Base-by-base conservation (phyloP, 164 flowering plant genomes). In the Piper longum region DNA sequence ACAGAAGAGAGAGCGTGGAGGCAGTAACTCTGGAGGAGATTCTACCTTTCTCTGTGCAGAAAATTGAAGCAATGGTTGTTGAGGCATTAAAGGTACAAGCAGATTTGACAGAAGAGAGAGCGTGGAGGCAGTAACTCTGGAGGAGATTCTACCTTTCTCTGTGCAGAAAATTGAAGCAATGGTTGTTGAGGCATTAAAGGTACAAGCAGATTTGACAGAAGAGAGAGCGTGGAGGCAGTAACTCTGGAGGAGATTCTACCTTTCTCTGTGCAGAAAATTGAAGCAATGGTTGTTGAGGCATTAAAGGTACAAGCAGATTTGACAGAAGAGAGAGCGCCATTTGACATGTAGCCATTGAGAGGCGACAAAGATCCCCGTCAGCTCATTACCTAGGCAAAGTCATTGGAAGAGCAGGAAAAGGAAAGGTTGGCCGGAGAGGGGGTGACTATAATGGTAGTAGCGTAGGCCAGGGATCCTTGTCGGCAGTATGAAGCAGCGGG, bases 21-120 rank as follows among this genome's bases (percentile, higher is more conserved):
- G 79, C 90, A 4, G 39, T 86, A 64, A 67, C 86, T 3, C 64
- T 76, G 0, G 90, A 89, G n/a, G 88, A 88, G 71, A 74, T 89
- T 57, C 74, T 92, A 14, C 86, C 91, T n/a, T 80, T 82, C 72
- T 79, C 96, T 14, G 59, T 89, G 85, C 97, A 88, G 79, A 88
- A 85, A 72, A 76, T 93, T 17, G 98, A 93, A 73, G 76, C 73
- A 42, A 80, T 85, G 89, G 78, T 87, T 16, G 54, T 89, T 56
- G 89, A 88, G 62, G 91, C 85, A 56, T 74, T 89, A 40, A 89
- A 81, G 69, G 81, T 93, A 48, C 96, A 89, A 70, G 97, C 96
- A 44, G 95, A 83, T 2, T 79, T 88, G 76, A 76, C 86, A 0
- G 95, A 86, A 56, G 97, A 86, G 67, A n/a, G n/a, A 70, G 60